phyloP scores from a whole-genome alignment of 2,329 filamentous ascomycete species.

The Claviceps citrina region DNA sequence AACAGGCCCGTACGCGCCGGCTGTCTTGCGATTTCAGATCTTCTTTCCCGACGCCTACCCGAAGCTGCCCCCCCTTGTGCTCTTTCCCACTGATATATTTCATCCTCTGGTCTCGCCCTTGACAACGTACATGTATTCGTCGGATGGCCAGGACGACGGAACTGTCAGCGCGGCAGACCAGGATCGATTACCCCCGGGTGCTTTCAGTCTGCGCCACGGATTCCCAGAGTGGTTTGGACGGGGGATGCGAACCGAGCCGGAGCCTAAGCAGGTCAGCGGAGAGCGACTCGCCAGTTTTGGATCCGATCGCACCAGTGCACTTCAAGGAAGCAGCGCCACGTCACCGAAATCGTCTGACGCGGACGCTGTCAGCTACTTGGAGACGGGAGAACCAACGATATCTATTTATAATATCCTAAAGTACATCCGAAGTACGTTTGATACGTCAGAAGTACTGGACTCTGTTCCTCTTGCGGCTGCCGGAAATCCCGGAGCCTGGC shows the following conservation, averaged over 20 bases:
- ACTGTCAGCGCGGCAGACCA: conserved; percentile 73
- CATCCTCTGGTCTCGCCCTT: conserved; percentile 84
- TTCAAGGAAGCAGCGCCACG: conserved; percentile 11
- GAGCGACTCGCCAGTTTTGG: conserved; percentile 18
- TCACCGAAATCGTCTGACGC: conserved; percentile 17
- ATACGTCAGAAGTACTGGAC: conserved; percentile 62
- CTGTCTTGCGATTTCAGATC: conserved; percentile 79
- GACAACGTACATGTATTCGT: conserved; percentile 88
- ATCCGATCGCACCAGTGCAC: conserved; percentile 10
- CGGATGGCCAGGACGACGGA: conserved; percentile 56
- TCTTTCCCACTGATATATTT: conserved; percentile 85
- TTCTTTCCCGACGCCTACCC: conserved; percentile 75
- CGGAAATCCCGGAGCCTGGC: conserved; percentile 83
- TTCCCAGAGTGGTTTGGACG: conserved; percentile 83
- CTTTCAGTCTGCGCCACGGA: conserved; percentile 78
- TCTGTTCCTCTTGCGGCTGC: conserved; percentile 65
- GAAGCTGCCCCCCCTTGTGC: conserved; percentile 63
- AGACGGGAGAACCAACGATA: conserved; percentile 26
- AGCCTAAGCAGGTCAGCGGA: conserved; percentile 27
- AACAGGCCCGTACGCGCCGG: conserved; percentile 73
- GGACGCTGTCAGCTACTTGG: conserved; percentile 23
- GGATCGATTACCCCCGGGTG: conserved; percentile 70
- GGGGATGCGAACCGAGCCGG: conserved; percentile 26
- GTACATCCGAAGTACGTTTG: conserved; percentile 73
- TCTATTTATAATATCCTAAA: conserved; percentile 55